Percentiles rank a stretch among this genome's conserved stretches.
Conservation (phyloP, 805 yeast genomes). For the Lachancea sp. region DNA sequence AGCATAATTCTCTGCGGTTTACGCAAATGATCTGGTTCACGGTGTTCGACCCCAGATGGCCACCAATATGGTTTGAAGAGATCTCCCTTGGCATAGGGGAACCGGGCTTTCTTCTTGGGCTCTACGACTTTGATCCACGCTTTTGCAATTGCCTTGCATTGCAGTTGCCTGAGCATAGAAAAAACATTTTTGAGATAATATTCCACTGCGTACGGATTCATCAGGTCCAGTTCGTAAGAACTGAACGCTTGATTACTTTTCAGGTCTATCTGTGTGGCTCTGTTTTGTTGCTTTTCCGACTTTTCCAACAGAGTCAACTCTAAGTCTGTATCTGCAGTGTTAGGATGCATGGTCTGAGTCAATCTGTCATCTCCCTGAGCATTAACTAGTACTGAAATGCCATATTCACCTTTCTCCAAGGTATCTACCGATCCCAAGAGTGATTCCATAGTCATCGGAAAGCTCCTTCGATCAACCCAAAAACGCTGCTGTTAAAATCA, state of each 20-base stretch:
- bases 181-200: constrained; percentile 24
- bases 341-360: not conserved
- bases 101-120: constrained; percentile 57
- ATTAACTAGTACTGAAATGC: constrained; percentile 3
- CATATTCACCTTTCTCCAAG: constrained; percentile 5
- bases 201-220: constrained; percentile 6
- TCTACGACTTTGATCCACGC: constrained; percentile 61
- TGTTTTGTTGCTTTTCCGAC: constrained; percentile 3
- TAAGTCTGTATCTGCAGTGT: not conserved
- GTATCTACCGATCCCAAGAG: not conserved
- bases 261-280: not conserved
- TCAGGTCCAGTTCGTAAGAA: constrained; percentile 5
- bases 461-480: too few species aligned
- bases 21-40: constrained; percentile 67
- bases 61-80: constrained; percentile 59
- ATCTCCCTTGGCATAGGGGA: constrained; percentile 54
- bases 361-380: not conserved
- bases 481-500: too few species aligned
- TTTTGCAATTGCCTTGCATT: constrained; percentile 59
- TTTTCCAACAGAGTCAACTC: constrained; percentile 1
- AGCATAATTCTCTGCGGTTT: constrained; percentile 50
- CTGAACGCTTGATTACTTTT: not conserved
- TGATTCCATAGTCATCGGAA: constrained; percentile 2
- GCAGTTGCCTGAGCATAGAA: constrained; percentile 41
- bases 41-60: constrained; percentile 54